Percentiles rank a stretch among this genome's conserved stretches.
phyloP scores from a whole-genome alignment of 2,329 filamentous ascomycete genomes.

The Fusarium humuli region DNA sequence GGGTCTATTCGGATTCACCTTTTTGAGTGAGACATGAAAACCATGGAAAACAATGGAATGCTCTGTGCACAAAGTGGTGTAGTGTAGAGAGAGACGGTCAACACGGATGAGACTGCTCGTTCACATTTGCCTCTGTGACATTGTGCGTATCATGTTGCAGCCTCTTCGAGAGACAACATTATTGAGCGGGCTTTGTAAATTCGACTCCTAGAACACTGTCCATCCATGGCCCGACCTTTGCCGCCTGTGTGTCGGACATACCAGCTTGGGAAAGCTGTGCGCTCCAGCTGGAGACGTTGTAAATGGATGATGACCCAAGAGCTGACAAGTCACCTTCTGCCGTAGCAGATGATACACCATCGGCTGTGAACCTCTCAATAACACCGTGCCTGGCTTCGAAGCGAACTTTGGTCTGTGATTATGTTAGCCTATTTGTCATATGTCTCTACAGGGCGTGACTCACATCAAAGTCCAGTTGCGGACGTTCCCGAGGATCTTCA shows the following conservation, averaged over 20 bases:
- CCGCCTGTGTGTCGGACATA: conserved; percentile 39
- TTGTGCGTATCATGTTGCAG: conserved; percentile 30
- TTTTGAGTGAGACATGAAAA: conserved; percentile 35
- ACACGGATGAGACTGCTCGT: conserved; percentile 15
- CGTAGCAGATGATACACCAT: conserved; percentile 29
- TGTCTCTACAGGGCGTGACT: conserved; percentile 28
- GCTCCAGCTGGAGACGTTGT: conserved; percentile 47
- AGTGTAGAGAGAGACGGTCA: conserved; percentile 13
- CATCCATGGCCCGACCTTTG: conserved; percentile 48
- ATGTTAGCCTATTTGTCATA: conserved; percentile 12
- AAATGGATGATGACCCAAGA: conserved; percentile 33
- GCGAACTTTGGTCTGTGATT: conserved; percentile 48
- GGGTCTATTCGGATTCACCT: conserved; percentile 28
- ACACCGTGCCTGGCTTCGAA: conserved; percentile 55
- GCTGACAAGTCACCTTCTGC: conserved; percentile 24
- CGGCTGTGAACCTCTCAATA: conserved; percentile 50
- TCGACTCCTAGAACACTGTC: conserved; percentile 48
- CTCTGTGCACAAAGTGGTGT: conserved; percentile 33
- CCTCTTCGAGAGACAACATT: conserved; percentile 20
- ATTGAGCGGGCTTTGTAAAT: conserved; percentile 44
- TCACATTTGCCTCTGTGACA: conserved; percentile 26
- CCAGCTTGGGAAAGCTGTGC: conserved; percentile 43
- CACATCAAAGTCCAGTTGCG: conserved; percentile 61
- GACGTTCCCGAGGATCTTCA: conserved; percentile 68
- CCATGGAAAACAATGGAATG: conserved; percentile 32